Conservation (phyloP, 1,139 yeast species). For the Yamadazyma songkhlaensis region DNA sequence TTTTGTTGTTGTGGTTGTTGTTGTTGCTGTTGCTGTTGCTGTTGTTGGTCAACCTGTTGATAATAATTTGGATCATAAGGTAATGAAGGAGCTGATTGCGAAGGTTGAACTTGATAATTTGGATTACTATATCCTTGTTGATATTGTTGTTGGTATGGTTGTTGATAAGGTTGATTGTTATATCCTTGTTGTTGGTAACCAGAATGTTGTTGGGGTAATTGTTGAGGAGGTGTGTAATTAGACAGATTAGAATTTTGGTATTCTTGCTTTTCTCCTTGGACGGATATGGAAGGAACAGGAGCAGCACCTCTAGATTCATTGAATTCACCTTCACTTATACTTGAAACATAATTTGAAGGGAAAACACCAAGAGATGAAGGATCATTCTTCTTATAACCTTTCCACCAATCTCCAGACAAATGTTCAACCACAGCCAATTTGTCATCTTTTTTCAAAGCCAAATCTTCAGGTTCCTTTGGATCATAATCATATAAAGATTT, state of each 20-base stretch:
- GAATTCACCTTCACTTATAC: conserved; percentile 38
- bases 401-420: conserved; percentile 89
- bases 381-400: conserved; percentile 52
- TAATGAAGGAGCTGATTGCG: conserved; percentile 3
- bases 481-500: conserved; percentile 73
- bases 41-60: conserved; percentile 10
- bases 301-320: conserved; percentile 13
- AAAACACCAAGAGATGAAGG: conserved; percentile 72
- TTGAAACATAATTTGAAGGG: conserved; percentile 80
- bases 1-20: conserved; percentile 23
- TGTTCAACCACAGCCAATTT: conserved; percentile 68
- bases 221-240: conserved; percentile 15
- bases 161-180: background rate
- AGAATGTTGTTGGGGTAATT: conserved; percentile 3
- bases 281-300: conserved; percentile 1
- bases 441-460: conserved; percentile 63
- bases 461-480: conserved; percentile 68
- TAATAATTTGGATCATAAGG: conserved; percentile 7
- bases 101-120: background rate
- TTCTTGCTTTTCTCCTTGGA: conserved; percentile 18
- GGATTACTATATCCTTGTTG: conserved; percentile 2
- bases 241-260: conserved; percentile 11
- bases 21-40: conserved; percentile 14
- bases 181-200: conserved; percentile 6
- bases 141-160: conserved; percentile 1